Evolutionary conservation across 495 filamentous ascomycete genomes (phyloP), one percentile per base, ranked within the genome.

Genomic region (Podospora australis): DNA sequence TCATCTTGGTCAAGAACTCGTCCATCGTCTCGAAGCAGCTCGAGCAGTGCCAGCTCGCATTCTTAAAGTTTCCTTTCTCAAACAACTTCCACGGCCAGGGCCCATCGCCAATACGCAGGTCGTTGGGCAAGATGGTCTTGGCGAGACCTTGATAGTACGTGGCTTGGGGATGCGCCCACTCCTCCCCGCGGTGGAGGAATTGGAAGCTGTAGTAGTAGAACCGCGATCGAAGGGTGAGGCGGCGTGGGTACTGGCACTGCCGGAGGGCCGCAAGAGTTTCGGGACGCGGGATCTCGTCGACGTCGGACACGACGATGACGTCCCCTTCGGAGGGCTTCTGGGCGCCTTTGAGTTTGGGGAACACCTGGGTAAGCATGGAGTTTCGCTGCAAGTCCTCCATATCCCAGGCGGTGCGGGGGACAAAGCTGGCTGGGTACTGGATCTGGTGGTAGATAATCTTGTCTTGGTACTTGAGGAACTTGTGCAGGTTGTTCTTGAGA

Each of bases 181-280:
- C 68, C 21, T 60, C 17, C n/a, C 68, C 73, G 10, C 57, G 71
- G 44, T 77, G 76, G 26, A 69, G 60, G 60, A 68, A 78, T 58
- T 79, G 77, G 60, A 79, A 80, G 47, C 60, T 67, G 62, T 80
- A 80, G 55, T 78, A 77, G 56, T 79, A 79, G 60, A 77, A 78
- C 20, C 65, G 55, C 19, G 63, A 71, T 13, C 69, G 58, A n/a
- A 80, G 67, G 5, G 77, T 79, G 20, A 77, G 60, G 8, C 77
- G 70, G 9, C 64, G 66, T 1, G 77, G 75, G 58, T 78, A 77
- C 2, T 41, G 46, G 63, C 77, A 80, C 4, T 67, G 63, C 2
- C 70, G 68, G 0, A 80, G 66, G 2, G 71, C 46, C 6, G 56
- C 48, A 10, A 79, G 49, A 1, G 71, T 66, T 26, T 59, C 63